Evolutionary conservation across 345 rosid genomes (phyloP).

Genomic region (Noccaea caerulescens): DNA sequence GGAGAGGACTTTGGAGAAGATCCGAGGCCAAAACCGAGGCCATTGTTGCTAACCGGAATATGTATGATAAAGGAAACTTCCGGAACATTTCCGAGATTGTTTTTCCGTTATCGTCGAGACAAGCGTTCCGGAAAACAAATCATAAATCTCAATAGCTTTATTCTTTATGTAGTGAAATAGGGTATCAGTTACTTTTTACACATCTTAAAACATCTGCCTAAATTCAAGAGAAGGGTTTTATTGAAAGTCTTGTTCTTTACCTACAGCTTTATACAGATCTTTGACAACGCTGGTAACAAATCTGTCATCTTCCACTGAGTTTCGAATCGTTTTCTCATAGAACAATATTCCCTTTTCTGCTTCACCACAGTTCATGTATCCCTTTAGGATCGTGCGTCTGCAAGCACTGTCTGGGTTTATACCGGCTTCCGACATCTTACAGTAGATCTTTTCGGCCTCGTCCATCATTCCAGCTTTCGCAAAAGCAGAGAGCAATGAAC

Average conservation of each 20-base stretch:
- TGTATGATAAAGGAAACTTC: constrained; percentile 62
- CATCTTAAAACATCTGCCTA: not conserved
- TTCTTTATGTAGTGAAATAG: not conserved
- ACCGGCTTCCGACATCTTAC: constrained; percentile 47
- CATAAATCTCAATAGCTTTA: constrained; percentile 44
- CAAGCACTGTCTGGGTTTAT: constrained; percentile 59
- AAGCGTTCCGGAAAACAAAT: constrained; percentile 49
- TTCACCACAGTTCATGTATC: constrained; percentile 60
- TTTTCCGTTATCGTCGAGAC: constrained; percentile 62
- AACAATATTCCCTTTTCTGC: constrained; percentile 58
- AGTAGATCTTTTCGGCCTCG: constrained; percentile 65
- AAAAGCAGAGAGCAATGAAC: constrained; percentile 56
- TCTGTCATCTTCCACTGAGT: constrained; percentile 50
- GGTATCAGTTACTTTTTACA: constrained; percentile 8
- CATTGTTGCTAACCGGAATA: constrained; percentile 49
- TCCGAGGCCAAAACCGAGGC: constrained; percentile 54
- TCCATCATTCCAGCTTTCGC: constrained; percentile 58
- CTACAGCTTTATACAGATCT: constrained; percentile 57
- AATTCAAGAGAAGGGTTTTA: not conserved
- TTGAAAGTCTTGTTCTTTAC: constrained; percentile 52
- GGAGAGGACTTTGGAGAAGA: constrained; percentile 58
- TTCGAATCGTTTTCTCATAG: constrained; percentile 56
- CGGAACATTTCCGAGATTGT: constrained; percentile 62
- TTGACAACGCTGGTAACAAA: constrained; percentile 61
- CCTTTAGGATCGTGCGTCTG: constrained; percentile 59